Base-by-base conservation (phyloP, 2,329 filamentous ascomycete species). In the Claviceps sp. region DNA sequence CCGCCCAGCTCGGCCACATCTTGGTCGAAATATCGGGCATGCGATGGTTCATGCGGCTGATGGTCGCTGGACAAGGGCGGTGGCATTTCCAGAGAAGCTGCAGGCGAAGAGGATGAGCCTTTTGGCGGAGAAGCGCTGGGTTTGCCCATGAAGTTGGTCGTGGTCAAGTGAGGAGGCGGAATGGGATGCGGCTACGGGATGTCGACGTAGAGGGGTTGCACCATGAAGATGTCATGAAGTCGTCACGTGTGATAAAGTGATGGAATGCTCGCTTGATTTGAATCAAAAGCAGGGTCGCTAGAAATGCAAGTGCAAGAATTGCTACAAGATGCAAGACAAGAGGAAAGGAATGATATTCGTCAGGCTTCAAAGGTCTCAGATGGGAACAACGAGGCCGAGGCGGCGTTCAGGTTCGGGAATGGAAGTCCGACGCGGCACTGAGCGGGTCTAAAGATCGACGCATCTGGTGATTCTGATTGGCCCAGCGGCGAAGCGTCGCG, bases 1-100 rank as follows among this genome's bases (percentile, higher is more conserved):
- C 58, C 56, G 13, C 58, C 55, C 46, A 67, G 58, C 40, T 69
- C 64, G 34, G 65, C 60, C 0, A 63, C 59, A 52, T 70, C 68
- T 46, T 67, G 59, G 59, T 71, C 69, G 42, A 64, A 64, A 56
- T 66, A 67, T 61, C 56, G 57, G 55, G 18, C 16, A 47, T 51
- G 51, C 55, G 53, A 59, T 60, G 45, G 30, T 9, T 34, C 30
- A 11, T 22, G 18, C 59, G 58, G 44, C 26, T 41, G 45, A 26
- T 11, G 20, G 26, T 37, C 40, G 24, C 36, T 41, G 37, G 36
- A 36, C 18, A 36, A 38, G 18, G 52, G 38, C 48, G 50, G 56
- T 48, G 60, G 57, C 50, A 64, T 56, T 26, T 58, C 59, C 54
- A 58, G 63, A 56, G 59, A 60, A 54, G 58, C 63, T 57, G 62